Base-by-base conservation (phyloP, 345 rosid species). In the Excoecaria agallocha region DNA sequence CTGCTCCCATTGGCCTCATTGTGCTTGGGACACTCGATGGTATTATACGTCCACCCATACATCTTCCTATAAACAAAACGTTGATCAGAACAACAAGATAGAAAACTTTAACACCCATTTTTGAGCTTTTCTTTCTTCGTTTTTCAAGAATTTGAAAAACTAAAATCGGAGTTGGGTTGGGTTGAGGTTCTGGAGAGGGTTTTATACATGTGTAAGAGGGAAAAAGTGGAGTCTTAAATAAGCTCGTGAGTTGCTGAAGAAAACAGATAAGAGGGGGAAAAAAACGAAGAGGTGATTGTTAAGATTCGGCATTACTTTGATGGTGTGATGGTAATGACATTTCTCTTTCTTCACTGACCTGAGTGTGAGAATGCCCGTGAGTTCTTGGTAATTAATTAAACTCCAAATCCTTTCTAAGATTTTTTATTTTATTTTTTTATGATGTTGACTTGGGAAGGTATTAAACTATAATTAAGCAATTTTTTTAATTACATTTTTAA, bases 11-110 rank as follows among this genome's bases (percentile, higher is more conserved):
- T 11, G 91, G 82, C 83, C 68, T 83, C 89, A 80, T 77, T 1
- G 93, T 89, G 88, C 95, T 89, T 0, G 95, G 97, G 60, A 82
- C 90, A 12, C 97, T 92, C 0, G 84, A 72, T 25, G 93, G 90
- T 58, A 85, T 78, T 1, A 64, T 61, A 1, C 92, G 89, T 12
- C 84, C 87, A 13, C 79, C 88, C 2, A 66, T 68, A 0, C 77
- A 73, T 6, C 50, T 52, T 15, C 68, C 57, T 2, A 52, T 8
- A 24, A 12, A 71, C 10, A 73, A 54, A 43, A 71, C 54, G 30
- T 74, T 50, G 24, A 79, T 4, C 16, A 88, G 54, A 22, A 84
- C 52, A 12, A 72, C 2, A 50, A 5, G 15, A 48, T 46, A 63
- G 38, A 66, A 62, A 9, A 43, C 75, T 43, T 67, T 35, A 48